Evolutionary conservation across 2,329 filamentous ascomycete species (phyloP).

Genomic region (Cercospora janseana): DNA sequence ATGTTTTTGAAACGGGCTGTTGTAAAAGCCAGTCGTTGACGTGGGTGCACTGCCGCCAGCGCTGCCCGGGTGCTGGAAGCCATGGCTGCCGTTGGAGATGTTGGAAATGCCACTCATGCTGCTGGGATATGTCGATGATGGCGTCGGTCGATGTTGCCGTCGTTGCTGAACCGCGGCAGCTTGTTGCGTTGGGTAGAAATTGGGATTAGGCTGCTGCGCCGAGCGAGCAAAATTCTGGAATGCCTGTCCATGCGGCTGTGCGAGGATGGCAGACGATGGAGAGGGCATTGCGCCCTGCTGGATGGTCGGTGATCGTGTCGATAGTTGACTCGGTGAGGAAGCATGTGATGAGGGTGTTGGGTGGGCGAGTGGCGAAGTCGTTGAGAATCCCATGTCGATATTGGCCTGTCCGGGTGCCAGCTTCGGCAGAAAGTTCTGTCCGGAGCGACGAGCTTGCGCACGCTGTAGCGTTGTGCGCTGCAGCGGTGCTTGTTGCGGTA

Average conservation of each 20-base stretch:
- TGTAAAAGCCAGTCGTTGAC: conserved; percentile 63
- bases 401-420: conserved; percentile 42
- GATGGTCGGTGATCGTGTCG: conserved; percentile 60
- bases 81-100: conserved; percentile 26
- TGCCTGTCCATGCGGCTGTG: conserved; percentile 51
- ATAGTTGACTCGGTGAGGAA: conserved; percentile 60
- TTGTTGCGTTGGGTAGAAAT: conserved; percentile 45
- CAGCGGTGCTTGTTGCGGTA: conserved; percentile 53
- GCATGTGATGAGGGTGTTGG: conserved; percentile 79
- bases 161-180: conserved; percentile 26
- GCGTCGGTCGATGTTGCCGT: conserved; percentile 22
- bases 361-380: conserved; percentile 70
- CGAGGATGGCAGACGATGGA: conserved; percentile 56
- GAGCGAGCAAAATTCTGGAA: conserved; percentile 40
- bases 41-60: conserved; percentile 35
- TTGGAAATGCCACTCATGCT: conserved; percentile 38
- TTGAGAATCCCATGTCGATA: conserved; percentile 43
- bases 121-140: conserved; percentile 28
- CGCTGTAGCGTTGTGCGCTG: conserved; percentile 79
- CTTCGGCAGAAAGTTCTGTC: conserved; percentile 36
- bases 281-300: conserved; percentile 62
- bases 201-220: conserved; percentile 46
- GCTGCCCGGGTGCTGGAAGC: conserved; percentile 35
- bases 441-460: conserved; percentile 50
- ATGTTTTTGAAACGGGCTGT: conserved; percentile 86